A percentile compares a stretch with the other conserved stretches of the same genome.
Evolutionary conservation across 495 filamentous ascomycete genomes (phyloP).

Genomic region (Hypomontagnella submonticulosa): DNA sequence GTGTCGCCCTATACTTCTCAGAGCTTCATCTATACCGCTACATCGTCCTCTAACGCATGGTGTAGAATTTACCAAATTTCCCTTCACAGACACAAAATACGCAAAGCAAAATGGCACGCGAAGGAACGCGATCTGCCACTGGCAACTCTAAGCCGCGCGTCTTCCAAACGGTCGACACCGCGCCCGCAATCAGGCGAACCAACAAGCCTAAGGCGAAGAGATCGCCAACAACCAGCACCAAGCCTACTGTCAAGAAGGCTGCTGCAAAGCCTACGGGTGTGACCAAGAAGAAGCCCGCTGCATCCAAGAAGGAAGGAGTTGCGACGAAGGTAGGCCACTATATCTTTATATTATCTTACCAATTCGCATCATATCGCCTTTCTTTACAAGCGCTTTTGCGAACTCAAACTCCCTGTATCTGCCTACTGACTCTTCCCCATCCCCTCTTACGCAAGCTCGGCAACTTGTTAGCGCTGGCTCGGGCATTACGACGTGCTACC

Average conservation of each 20-base stretch:
- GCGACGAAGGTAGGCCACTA: constrained; percentile 59
- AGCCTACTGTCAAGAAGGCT: constrained; percentile 53
- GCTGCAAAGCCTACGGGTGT: constrained; percentile 63
- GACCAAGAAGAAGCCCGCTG: constrained; percentile 63
- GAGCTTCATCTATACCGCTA: constrained; percentile 11
- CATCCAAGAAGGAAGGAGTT: constrained; percentile 60
- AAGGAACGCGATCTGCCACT: constrained; percentile 65
- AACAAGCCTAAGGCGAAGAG: constrained; percentile 54
- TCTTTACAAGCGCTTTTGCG: not conserved
- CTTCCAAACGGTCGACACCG: constrained; percentile 62
- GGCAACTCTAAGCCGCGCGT: constrained; percentile 66
- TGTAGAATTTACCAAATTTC: constrained; percentile 42
- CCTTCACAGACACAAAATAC: constrained; percentile 22
- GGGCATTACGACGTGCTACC: not conserved
- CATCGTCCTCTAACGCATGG: constrained; percentile 38
- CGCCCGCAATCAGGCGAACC: constrained; percentile 59
- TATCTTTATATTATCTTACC: constrained; percentile 1
- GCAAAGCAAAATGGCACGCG: constrained; percentile 59
- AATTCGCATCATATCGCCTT: constrained; percentile 7
- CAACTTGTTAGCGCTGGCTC: no score
- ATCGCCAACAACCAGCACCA: constrained; percentile 42
- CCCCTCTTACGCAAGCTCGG: not conserved
- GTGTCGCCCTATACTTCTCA: constrained; percentile 34
- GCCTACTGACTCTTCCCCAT: not conserved
- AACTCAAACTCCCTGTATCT: not conserved